A percentile compares a stretch with the other conserved stretches of the same genome.
These are phyloP conservation scores for Trametes elegans DNA, from an alignment of 768 basidiomycete genomes.

Conservation along the genomic window DNA sequence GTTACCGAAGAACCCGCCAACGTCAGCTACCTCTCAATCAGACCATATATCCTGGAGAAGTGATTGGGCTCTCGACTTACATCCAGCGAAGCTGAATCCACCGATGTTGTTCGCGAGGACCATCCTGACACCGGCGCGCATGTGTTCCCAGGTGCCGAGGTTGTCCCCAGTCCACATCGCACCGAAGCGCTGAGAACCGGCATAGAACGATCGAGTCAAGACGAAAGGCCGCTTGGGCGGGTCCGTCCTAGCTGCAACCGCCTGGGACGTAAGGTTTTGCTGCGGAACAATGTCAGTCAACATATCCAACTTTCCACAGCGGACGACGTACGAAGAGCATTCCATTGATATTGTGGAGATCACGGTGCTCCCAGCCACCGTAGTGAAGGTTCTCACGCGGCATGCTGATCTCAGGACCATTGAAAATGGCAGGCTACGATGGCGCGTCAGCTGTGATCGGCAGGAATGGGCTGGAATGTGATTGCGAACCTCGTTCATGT, in stretches of 20 bases:
- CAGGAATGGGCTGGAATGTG: not conserved
- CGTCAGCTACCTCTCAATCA: conserved; percentile 88
- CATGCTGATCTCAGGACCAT: conserved; percentile 93
- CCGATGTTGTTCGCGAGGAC: conserved; percentile 83
- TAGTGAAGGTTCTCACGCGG: conserved; percentile 77
- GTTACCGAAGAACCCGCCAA: conserved; percentile 98
- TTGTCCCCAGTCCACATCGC: conserved; percentile 99
- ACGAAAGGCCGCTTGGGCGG: conserved; percentile 89
- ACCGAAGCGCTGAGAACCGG: conserved; percentile 93
- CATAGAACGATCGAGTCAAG: conserved; percentile 91
- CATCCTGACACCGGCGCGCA: conserved; percentile 93
- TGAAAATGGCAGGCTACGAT: conserved; percentile 92
- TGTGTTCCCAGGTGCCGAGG: conserved; percentile 96
- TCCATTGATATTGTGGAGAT: conserved; percentile 96
- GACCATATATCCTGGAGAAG: not conserved
- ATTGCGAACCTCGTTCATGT: conserved; percentile 91
- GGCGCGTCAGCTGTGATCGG: not conserved
- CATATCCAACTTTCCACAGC: not conserved
- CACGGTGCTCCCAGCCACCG: conserved; percentile 97
- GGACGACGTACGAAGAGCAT: conserved; percentile 75
- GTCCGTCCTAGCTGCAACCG: conserved; percentile 70
- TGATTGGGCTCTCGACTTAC: conserved; percentile 45
- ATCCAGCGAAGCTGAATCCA: conserved; percentile 89
- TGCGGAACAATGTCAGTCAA: conserved; percentile 31
- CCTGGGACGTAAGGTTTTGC: conserved; percentile 84